phyloP scores from a whole-genome alignment of 1,284 basidiomycete genomes.

The Ustilago hordei region DNA sequence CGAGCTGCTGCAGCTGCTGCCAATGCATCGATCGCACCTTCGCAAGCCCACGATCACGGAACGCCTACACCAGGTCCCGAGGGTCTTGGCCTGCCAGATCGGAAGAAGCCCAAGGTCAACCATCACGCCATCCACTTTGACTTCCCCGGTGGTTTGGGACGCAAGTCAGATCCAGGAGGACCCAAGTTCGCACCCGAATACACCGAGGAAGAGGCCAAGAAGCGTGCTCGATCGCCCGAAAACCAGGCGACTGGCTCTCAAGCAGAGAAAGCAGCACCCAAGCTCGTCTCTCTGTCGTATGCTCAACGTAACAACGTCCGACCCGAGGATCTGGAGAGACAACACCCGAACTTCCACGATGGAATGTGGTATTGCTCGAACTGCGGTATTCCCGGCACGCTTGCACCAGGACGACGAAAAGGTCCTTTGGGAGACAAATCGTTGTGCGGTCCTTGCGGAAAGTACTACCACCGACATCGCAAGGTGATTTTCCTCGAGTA shows the following conservation, averaged over 20 bases:
- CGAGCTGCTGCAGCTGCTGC: constrained; percentile 64
- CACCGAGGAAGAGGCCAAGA: constrained; percentile 51
- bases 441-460: constrained; percentile 90
- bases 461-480: constrained; percentile 71
- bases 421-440: constrained; percentile 90
- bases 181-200: constrained; percentile 54
- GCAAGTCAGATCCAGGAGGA: constrained; percentile 49
- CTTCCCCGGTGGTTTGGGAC: constrained; percentile 65
- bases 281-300: constrained; percentile 50
- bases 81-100: constrained; percentile 42
- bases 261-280: constrained; percentile 38
- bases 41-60: constrained; percentile 47
- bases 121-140: constrained; percentile 63
- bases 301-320: constrained; percentile 55
- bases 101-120: constrained; percentile 54
- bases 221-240: constrained; percentile 47
- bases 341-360: constrained; percentile 66
- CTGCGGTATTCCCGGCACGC: constrained; percentile 65
- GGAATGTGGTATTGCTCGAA: constrained; percentile 69
- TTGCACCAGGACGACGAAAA: constrained; percentile 72
- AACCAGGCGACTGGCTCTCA: constrained; percentile 48
- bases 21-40: constrained; percentile 57
- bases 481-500: constrained; percentile 61
- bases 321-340: constrained; percentile 64
- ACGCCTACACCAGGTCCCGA: constrained; percentile 57